These are phyloP conservation scores for Primulina tabacum DNA, from an alignment of 257 asterid genomes.

Conservation along the genomic window DNA sequence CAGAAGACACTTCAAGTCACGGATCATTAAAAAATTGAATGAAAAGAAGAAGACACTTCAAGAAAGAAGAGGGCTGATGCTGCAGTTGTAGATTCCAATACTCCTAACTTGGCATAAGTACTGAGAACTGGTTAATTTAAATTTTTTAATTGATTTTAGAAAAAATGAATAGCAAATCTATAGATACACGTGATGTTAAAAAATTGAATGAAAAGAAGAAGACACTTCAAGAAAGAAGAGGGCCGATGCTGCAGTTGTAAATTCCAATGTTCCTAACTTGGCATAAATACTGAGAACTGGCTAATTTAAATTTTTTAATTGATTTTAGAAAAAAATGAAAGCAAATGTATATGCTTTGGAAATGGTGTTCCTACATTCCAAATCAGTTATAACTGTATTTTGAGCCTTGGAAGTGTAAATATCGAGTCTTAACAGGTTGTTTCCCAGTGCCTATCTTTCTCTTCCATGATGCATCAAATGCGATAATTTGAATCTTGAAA, in stretches of 20 bases:
- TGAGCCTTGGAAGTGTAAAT: slow-evolving; percentile 1
- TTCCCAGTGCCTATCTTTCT: slow-evolving; percentile 1
- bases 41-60: neutral
- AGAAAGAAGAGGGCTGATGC: neutral
- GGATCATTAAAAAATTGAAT: neutral
- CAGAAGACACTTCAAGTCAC: neutral
- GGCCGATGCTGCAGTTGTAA: neutral
- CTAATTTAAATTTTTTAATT: neutral
- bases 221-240: neutral
- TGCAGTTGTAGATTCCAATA: neutral
- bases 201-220: no score
- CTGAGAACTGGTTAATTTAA: neutral
- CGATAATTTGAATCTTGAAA: slow-evolving; percentile 23
- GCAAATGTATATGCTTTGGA: slow-evolving; percentile 6
- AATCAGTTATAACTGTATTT: neutral
- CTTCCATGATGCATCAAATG: slow-evolving; percentile 9
- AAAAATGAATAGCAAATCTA: neutral
- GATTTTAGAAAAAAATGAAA: neutral
- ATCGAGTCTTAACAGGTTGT: neutral
- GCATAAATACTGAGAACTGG: neutral
- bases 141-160: neutral
- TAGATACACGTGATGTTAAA: neutral
- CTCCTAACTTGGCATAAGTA: neutral
- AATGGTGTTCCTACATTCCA: slow-evolving; percentile 6
- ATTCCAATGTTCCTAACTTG: neutral